Evolutionary conservation across 345 rosid species (phyloP).

Genomic region (Citropsis articulata): DNA sequence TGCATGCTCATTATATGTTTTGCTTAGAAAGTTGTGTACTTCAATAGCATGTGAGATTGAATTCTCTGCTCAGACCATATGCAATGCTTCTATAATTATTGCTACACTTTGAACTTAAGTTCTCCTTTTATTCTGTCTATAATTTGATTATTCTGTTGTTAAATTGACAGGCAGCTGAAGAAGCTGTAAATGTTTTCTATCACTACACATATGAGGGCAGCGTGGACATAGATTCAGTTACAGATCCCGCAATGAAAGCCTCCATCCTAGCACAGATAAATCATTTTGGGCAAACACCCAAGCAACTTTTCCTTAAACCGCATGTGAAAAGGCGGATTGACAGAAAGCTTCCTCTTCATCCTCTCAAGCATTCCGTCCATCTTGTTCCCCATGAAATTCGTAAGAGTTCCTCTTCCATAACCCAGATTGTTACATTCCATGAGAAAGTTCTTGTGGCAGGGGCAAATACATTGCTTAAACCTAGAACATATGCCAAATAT

Average conservation of each 20-base stretch:
- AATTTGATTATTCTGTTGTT: constrained; percentile 16
- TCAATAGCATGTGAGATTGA: neutral
- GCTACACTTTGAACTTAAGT: neutral
- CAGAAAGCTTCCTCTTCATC: constrained; percentile 78
- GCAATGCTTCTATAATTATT: neutral
- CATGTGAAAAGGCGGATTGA: constrained; percentile 81
- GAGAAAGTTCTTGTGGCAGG: constrained; percentile 88
- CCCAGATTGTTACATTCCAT: constrained; percentile 69
- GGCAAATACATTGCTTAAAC: constrained; percentile 74
- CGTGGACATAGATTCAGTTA: constrained; percentile 97
- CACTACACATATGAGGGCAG: constrained; percentile 99
- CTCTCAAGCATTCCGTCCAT: constrained; percentile 76
- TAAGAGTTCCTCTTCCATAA: constrained; percentile 63
- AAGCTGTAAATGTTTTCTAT: constrained; percentile 97
- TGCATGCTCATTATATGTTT: neutral
- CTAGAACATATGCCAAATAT: constrained; percentile 82
- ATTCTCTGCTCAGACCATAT: neutral
- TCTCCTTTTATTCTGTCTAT: neutral
- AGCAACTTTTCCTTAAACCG: constrained; percentile 91
- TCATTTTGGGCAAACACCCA: constrained; percentile 99
- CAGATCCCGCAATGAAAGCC: constrained; percentile 99
- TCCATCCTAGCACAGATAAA: constrained; percentile 98
- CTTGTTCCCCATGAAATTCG: constrained; percentile 89
- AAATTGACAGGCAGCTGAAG: constrained; percentile 88
- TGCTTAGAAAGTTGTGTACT: neutral